phyloP scores from a whole-genome alignment of 2,329 filamentous ascomycete genomes.

The Aspergillaceae sp. region DNA sequence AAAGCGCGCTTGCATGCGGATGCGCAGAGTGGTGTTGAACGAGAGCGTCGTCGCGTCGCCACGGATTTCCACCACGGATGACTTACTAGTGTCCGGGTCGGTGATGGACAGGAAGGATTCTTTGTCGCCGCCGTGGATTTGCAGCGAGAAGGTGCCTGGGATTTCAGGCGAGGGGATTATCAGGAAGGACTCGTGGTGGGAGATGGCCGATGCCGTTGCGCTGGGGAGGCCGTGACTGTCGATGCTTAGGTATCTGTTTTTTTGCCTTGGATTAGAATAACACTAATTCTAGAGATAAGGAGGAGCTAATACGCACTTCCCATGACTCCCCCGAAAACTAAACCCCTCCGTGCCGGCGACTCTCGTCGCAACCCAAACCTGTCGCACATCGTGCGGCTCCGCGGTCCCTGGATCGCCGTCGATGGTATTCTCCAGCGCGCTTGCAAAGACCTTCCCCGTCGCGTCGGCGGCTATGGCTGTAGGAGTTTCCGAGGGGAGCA shows the following conservation, averaged over 20 bases:
- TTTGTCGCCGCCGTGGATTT: slow-evolving; percentile 50
- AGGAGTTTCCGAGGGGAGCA: slow-evolving; percentile 65
- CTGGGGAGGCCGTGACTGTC: slow-evolving; percentile 73
- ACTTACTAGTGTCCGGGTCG: slow-evolving; percentile 35
- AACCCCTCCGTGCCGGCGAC: slow-evolving; percentile 74
- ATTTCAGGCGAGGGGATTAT: slow-evolving; percentile 55
- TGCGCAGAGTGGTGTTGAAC: slow-evolving; percentile 63
- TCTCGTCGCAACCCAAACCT: slow-evolving; percentile 86
- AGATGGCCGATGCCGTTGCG: slow-evolving; percentile 72
- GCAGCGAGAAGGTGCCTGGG: slow-evolving; percentile 63
- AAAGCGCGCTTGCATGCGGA: slow-evolving; percentile 92
- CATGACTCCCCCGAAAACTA: slow-evolving; percentile 84
- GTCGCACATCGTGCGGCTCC: slow-evolving; percentile 89
- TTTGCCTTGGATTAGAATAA: not conserved
- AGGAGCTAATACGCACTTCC: slow-evolving; percentile 48
- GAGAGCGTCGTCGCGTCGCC: slow-evolving; percentile 63
- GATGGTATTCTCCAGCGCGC: slow-evolving; percentile 76
- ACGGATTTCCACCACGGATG: slow-evolving; percentile 56
- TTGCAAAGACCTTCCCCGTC: slow-evolving; percentile 75
- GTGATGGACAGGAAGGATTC: slow-evolving; percentile 62
- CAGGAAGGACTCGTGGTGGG: slow-evolving; percentile 71
- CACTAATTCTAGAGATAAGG: not conserved
- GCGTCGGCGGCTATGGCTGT: slow-evolving; percentile 77
- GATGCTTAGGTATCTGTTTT: slow-evolving; percentile 68
- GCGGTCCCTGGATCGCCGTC: slow-evolving; percentile 74